Base-by-base conservation (phyloP, 2,329 filamentous ascomycete species). In the Aschersonia sp. region DNA sequence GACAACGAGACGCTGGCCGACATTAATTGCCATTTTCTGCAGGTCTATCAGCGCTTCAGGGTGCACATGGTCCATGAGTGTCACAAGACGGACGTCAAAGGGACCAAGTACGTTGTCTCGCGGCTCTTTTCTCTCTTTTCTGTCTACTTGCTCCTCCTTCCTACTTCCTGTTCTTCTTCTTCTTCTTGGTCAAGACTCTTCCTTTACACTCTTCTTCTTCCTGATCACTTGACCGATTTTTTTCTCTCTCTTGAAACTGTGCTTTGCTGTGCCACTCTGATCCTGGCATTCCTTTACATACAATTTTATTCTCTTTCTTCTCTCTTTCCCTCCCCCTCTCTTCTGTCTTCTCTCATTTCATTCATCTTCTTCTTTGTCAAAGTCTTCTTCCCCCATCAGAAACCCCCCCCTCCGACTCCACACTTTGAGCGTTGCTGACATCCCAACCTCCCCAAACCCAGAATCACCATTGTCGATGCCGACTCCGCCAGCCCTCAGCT, bases 11-110 rank as follows among this genome's bases (percentile, higher is more conserved):
- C 77, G 0, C 64, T 89, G 5, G 77, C 83, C 55, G 81, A 82
- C 51, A 87, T 89, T 61, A 87, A 85, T 60, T 76, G 70, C 46
- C 73, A 81, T 49, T 89, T 89, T 54, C 69, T 81, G 14, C 79
- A 87, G 46, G 78, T 87, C 31, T 79, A 85, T 52, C 74, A 78
- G 49, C 72, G 79, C 1, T 87, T 85, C 57, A 75, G 78, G 53
- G 79, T 88, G 46, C 83, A 84, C 56, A 86, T 87, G 73, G 85
- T 80, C 39, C 83, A 87, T 48, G 85, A 89, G 58, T 81, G 80
- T 43, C 77, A 81, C 54, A 82, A 81, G 51, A 85, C 82, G 0
- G 78, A 86, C 52, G 56, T 87, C 37, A 81, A 76, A 54, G 78
- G 77, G 2, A 78, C 78, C 1, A 79, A 66, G 66, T 68, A 55